Evolutionary conservation across 2,329 filamentous ascomycete species (phyloP).

Genomic region (Leptographium galeiforme): DNA sequence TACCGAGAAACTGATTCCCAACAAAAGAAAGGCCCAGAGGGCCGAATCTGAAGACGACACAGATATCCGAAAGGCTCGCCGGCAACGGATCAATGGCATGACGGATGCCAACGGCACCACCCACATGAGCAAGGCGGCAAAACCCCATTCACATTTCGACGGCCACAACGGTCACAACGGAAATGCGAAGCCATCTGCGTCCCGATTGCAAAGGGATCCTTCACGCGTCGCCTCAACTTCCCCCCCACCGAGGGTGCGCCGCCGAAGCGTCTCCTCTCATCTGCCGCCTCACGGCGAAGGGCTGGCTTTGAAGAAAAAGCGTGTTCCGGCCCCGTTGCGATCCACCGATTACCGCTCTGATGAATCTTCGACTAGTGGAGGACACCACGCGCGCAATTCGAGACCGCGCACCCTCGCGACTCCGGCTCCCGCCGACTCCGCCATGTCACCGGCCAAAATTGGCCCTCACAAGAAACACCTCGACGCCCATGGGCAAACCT

Average conservation of each 20-base stretch:
- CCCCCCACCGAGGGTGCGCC: conserved; percentile 43
- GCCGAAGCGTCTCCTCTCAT: conserved; percentile 52
- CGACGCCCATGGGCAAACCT: conserved; percentile 84
- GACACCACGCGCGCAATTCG: conserved; percentile 44
- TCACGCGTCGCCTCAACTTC: conserved; percentile 40
- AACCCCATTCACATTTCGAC: conserved; percentile 11
- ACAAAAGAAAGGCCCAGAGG: conserved; percentile 41
- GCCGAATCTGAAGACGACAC: conserved; percentile 45
- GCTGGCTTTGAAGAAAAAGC: conserved; percentile 46
- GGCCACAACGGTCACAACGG: conserved; percentile 8
- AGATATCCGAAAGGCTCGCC: conserved; percentile 38
- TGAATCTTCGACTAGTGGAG: conserved; percentile 48
- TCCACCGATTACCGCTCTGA: conserved; percentile 55
- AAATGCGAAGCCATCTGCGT: conserved; percentile 12
- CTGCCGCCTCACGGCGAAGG: conserved; percentile 43
- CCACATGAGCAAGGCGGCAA: conserved; percentile 1
- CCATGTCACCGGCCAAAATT: conserved; percentile 56
- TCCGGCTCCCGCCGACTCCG: conserved; percentile 42
- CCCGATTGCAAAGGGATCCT: too few relatives aligned
- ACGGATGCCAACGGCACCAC: conserved; percentile 18
- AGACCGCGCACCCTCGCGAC: conserved; percentile 43
- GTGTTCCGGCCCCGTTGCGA: conserved; percentile 45
- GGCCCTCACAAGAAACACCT: conserved; percentile 70
- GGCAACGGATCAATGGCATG: conserved; percentile 33
- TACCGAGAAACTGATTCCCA: conserved; percentile 30